Percentiles rank a stretch among this genome's conserved stretches.
These are phyloP conservation scores for Solanum virginianum DNA, from an alignment of 257 asterid genomes.

Conservation along the genomic window DNA sequence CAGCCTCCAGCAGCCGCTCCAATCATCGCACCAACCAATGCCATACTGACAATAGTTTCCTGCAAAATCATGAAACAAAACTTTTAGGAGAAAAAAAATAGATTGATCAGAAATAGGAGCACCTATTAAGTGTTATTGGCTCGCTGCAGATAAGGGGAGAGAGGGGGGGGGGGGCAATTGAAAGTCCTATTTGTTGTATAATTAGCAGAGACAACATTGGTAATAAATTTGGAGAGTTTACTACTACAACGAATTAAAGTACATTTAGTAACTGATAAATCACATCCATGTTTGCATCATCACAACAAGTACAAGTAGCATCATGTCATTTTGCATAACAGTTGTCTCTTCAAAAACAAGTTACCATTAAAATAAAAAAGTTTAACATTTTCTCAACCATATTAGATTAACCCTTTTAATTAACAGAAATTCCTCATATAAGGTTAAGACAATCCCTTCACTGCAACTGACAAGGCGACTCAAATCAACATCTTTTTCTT, in stretches of 20 bases:
- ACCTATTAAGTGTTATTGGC: neutral
- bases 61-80: slow-evolving; percentile 14
- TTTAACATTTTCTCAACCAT: neutral
- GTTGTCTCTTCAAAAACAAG: neutral
- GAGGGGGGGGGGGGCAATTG: neutral
- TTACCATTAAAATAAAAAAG: neutral
- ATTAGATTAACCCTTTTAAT: neutral
- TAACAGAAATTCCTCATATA: neutral
- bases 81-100: neutral
- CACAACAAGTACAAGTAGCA: neutral
- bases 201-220: neutral
- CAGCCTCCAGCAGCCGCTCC: slow-evolving; percentile 94
- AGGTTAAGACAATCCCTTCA: neutral
- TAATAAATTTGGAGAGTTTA: neutral
- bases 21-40: slow-evolving; percentile 82
- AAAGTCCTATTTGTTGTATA: neutral
- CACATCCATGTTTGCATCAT: neutral
- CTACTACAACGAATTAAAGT: neutral
- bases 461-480: neutral
- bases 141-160: neutral
- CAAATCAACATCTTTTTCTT: neutral
- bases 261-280: neutral
- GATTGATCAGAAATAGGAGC: neutral
- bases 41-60: slow-evolving; percentile 99
- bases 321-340: neutral